These are phyloP conservation scores for Calycina herbarum DNA, from an alignment of 2,329 filamentous ascomycete genomes.

Conservation along the genomic window DNA sequence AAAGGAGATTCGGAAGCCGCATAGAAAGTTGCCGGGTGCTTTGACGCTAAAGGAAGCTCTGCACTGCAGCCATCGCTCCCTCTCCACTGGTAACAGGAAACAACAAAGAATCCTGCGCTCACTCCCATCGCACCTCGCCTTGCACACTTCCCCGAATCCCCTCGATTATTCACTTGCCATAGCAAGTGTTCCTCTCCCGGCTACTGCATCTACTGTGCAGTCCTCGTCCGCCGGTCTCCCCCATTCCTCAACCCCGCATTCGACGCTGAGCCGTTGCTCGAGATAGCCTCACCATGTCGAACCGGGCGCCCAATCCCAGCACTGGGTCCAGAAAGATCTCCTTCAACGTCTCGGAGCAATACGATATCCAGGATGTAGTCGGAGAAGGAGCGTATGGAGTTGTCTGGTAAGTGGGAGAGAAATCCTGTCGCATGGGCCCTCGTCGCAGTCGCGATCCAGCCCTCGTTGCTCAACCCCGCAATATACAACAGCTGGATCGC, in stretches of 20 bases:
- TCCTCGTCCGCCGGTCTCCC: constrained; percentile 3
- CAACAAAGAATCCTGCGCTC: constrained; percentile 6
- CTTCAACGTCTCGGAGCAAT: constrained; percentile 99
- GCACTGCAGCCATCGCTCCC: neutral
- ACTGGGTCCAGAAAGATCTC: constrained; percentile 87
- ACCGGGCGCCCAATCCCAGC: constrained; percentile 50
- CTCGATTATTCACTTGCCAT: neutral
- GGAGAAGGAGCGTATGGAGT: constrained; percentile 98
- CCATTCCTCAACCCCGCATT: constrained; percentile 2
- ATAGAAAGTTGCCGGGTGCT: constrained; percentile 7
- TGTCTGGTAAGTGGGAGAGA: constrained; percentile 71
- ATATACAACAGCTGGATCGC: neutral
- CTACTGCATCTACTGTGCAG: constrained; percentile 13
- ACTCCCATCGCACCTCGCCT: neutral
- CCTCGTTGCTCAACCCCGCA: constrained; percentile 2
- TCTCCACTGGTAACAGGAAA: neutral
- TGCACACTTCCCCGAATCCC: neutral
- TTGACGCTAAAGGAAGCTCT: neutral
- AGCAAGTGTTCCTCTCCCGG: neutral
- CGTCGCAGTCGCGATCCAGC: neutral
- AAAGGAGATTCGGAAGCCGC: neutral
- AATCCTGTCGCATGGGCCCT: constrained; percentile 8
- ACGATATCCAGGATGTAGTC: constrained; percentile 99
- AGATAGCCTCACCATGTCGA: constrained; percentile 37
- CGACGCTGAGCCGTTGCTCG: neutral